Evolutionary conservation across 202 grass and related monocot genomes (phyloP), one percentile per base, ranked within the genome.

Genomic region (Carex arenaria): DNA sequence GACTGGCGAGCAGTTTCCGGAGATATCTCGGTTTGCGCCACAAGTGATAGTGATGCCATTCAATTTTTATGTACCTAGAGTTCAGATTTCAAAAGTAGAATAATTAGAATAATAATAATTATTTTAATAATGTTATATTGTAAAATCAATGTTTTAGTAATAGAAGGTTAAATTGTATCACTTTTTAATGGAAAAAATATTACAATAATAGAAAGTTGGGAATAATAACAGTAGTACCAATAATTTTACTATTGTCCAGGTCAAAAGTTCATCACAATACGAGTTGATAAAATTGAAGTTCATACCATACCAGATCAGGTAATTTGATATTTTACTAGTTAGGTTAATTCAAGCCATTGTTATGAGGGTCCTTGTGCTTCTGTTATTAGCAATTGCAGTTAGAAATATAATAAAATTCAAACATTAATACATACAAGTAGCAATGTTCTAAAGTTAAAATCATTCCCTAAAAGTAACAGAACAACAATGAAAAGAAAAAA

Each of bases 31-130:
- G 82, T 18, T 61, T 52, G 31, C 18, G 80, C 14, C 66, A 59
- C 30, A 69, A 85, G 85, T 19, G 90, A 93, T 52, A 85, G 85
- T 26, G 90, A 93, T 57, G 92, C 95, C 90, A 97, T 94, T 70
- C 56, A 80, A 84, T 64, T 65, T 65, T 28, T 83, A 49, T 30
- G 78, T 79, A 74, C 26, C 91, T 97, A 82, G 64, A 87, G 86
- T 84, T 87, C 18, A 86, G 57, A 53, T 53, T 11, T 78, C 45
- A 15, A 78, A 87, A 28, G n/a, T 56, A 84, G 26, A 74, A 53
- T 14, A 43, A 53, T 80, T 45, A 85, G 45, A 74, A 42, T 43
- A 80, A 49, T 10, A 43, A 71, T 71, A 38, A 28, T 13, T 13
- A 34, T 17, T 9, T 40, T 36, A 79, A 40, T 60, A 19, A 32